Percentiles rank a stretch among this genome's conserved stretches.
Conservation (phyloP, 1,139 yeast genomes). For the Yamadazyma atlantica region DNA sequence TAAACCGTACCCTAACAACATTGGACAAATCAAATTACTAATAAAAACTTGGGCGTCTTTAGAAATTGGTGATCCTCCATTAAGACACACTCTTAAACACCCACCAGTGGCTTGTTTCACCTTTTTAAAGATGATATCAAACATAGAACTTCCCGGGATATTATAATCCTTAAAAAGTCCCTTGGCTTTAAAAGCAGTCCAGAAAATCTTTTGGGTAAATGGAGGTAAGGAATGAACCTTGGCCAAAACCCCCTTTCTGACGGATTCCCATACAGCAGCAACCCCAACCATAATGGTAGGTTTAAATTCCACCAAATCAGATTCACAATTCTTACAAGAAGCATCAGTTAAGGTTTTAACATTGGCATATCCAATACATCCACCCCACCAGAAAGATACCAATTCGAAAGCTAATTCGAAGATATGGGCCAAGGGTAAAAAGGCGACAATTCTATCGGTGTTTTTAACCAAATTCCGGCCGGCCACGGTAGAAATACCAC, state of each 20-base stretch:
- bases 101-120: constrained; percentile 97
- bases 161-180: constrained; percentile 56
- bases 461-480: constrained; percentile 50
- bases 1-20: constrained; percentile 94
- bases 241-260: constrained; percentile 85
- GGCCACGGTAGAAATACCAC: constrained; percentile 73
- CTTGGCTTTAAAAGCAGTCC: constrained; percentile 85
- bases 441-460: constrained; percentile 75
- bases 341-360: constrained; percentile 88
- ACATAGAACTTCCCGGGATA: constrained; percentile 68
- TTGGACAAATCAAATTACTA: constrained; percentile 75
- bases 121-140: constrained; percentile 75
- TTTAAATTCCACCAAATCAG: constrained; percentile 83
- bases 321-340: constrained; percentile 79
- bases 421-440: constrained; percentile 94
- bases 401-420: constrained; percentile 90
- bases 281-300: constrained; percentile 98
- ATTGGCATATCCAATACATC: constrained; percentile 82
- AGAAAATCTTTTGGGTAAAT: constrained; percentile 75
- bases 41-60: constrained; percentile 84
- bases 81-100: constrained; percentile 64
- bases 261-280: constrained; percentile 97
- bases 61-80: constrained; percentile 95
- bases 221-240: constrained; percentile 71
- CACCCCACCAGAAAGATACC: constrained; percentile 84